Percentiles rank a stretch among this genome's conserved stretches.
Evolutionary conservation across 805 yeast species (phyloP).

Genomic region (Kregervanrija pseudodelftensis): DNA sequence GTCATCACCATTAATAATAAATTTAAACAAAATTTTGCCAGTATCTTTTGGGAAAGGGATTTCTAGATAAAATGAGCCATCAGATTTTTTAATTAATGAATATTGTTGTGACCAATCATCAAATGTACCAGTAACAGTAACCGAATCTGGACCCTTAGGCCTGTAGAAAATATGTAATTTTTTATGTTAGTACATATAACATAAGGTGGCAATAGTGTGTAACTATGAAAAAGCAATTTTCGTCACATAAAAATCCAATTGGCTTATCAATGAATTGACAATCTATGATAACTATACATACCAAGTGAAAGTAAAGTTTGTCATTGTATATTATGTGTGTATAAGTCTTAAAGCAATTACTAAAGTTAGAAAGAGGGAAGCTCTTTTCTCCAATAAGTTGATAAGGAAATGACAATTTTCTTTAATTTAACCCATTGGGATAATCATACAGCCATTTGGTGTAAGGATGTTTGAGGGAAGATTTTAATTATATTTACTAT

Average conservation of each 20-base stretch:
- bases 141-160: constrained; percentile 31
- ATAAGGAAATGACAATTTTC: no score
- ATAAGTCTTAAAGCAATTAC: no score
- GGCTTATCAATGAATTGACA: no score
- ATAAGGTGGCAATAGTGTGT: no score
- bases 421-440: no score
- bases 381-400: no score
- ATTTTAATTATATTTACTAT: no score
- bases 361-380: no score
- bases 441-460: no score
- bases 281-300: constrained; percentile 8
- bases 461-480: no score
- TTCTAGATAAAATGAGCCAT: constrained; percentile 28
- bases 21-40: constrained; percentile 38
- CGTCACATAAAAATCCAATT: no score
- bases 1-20: constrained; percentile 48
- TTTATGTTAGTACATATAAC: background rate
- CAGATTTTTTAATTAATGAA: constrained; percentile 37
- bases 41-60: constrained; percentile 22
- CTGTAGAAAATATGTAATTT: constrained; percentile 8
- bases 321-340: constrained; percentile 9
- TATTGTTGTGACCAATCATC: constrained; percentile 49
- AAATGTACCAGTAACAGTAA: constrained; percentile 54
- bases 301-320: constrained; percentile 22
- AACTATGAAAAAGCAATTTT: no score